Conservation (phyloP, 2,329 filamentous ascomycete species). For the Pseudopithomyces maydicus region DNA sequence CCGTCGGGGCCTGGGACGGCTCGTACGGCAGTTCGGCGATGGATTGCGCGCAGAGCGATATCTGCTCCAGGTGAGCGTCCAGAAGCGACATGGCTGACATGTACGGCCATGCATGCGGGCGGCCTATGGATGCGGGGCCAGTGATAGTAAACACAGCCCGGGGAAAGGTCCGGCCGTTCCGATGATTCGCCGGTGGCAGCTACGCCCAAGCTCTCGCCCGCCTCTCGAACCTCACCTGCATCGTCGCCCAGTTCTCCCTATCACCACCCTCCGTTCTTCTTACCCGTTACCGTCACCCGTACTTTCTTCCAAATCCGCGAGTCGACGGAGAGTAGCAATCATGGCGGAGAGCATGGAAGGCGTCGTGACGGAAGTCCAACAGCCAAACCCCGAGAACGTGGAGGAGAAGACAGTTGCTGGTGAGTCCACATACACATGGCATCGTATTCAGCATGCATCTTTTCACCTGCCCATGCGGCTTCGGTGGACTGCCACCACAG, state of each 20-base stretch:
- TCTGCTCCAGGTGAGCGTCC: constrained; percentile 56
- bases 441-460: constrained; percentile 24
- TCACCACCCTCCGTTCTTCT: constrained; percentile 13
- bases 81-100: constrained; percentile 48
- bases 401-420: constrained; percentile 47
- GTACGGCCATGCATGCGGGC: not conserved
- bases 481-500: constrained; percentile 23
- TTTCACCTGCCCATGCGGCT: constrained; percentile 28
- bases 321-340: constrained; percentile 23
- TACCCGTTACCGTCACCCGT: constrained; percentile 16
- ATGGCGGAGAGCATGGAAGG: constrained; percentile 60
- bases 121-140: constrained; percentile 6
- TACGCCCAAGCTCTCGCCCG: constrained; percentile 13
- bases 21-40: constrained; percentile 54
- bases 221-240: constrained; percentile 20
- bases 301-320: constrained; percentile 18
- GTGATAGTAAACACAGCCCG: constrained; percentile 19
- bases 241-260: constrained; percentile 24
- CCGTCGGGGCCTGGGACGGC: not conserved
- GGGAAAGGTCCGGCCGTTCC: constrained; percentile 1
- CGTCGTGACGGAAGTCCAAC: constrained; percentile 48
- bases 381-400: constrained; percentile 48
- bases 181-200: constrained; percentile 4
- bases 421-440: constrained; percentile 26
- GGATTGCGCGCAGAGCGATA: constrained; percentile 54